Conservation (phyloP, 768 basidiomycete species). For the Amanita rimosa region DNA sequence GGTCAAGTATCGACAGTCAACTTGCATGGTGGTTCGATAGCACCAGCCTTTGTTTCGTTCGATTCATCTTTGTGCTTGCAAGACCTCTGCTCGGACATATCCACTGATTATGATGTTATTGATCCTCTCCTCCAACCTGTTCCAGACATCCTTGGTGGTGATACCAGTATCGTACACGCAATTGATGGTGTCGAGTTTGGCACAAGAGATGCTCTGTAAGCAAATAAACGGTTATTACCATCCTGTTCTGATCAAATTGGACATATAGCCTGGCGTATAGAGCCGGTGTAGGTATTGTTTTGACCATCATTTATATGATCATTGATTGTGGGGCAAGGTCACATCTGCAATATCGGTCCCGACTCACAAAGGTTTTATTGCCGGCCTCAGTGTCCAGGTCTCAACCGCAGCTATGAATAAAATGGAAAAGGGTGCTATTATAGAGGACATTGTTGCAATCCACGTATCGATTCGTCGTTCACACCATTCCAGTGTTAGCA, state of each 20-base stretch:
- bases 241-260: background rate
- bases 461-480: slow-evolving; percentile 52
- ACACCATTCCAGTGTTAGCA: slow-evolving; percentile 52
- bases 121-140: slow-evolving; percentile 39
- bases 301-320: background rate
- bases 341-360: slow-evolving; percentile 61
- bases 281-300: slow-evolving; percentile 36
- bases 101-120: slow-evolving; percentile 55
- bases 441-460: slow-evolving; percentile 52
- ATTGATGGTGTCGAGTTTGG: slow-evolving; percentile 65
- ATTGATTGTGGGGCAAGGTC: slow-evolving; percentile 17
- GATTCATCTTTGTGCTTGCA: slow-evolving; percentile 63
- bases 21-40: slow-evolving; percentile 59
- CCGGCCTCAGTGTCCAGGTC: slow-evolving; percentile 59
- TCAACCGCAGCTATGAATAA: slow-evolving; percentile 48
- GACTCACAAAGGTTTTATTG: slow-evolving; percentile 35
- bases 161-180: slow-evolving; percentile 46
- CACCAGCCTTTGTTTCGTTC: slow-evolving; percentile 57
- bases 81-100: slow-evolving; percentile 56
- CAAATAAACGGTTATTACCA: slow-evolving; percentile 8
- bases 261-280: slow-evolving; percentile 50
- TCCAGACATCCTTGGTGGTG: slow-evolving; percentile 41
- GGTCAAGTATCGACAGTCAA: slow-evolving; percentile 33
- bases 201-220: slow-evolving; percentile 62
- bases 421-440: slow-evolving; percentile 49